Conservation (phyloP, 176 grass and related monocot species). For the Phoenix dactylifera region DNA sequence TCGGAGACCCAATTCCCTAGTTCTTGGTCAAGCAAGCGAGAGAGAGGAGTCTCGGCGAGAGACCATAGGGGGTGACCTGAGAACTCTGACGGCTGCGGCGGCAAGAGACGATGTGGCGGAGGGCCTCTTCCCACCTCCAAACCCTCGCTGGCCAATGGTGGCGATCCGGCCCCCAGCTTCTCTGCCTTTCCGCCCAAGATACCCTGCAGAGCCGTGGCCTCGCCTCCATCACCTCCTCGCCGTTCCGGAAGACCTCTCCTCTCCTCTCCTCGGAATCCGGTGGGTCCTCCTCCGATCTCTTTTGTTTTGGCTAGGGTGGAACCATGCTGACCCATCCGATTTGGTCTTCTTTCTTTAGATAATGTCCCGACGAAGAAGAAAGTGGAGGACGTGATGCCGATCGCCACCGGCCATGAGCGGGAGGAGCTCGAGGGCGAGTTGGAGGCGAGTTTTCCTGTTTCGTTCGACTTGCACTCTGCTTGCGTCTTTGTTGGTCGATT, state of each 20-base stretch:
- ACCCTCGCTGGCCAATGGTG: slow-evolving; percentile 12
- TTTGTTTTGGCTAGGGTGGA: not conserved
- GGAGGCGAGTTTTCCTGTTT: slow-evolving; percentile 25
- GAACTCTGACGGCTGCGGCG: slow-evolving; percentile 17
- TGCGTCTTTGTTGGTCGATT: slow-evolving; percentile 9
- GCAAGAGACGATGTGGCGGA: slow-evolving; percentile 56
- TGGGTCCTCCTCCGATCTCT: slow-evolving; percentile 37
- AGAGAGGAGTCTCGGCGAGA: no score
- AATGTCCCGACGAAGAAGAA: slow-evolving; percentile 37
- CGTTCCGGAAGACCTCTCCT: slow-evolving; percentile 54
- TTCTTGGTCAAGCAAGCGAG: not conserved
- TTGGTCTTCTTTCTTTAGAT: slow-evolving; percentile 25
- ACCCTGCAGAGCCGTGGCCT: no score
- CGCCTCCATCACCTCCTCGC: slow-evolving; percentile 1
- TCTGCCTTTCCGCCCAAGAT: no score
- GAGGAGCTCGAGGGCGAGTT: slow-evolving; percentile 76
- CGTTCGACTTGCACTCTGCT: not conserved
- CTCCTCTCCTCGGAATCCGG: slow-evolving; percentile 53
- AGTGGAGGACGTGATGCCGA: slow-evolving; percentile 77
- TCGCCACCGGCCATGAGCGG: slow-evolving; percentile 70
- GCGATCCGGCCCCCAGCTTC: no score
- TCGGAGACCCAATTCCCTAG: not conserved
- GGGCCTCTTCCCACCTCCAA: slow-evolving; percentile 25
- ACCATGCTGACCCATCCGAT: no score
- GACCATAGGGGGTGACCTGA: slow-evolving; percentile 27